Evolutionary conservation across 2,329 filamentous ascomycete genomes (phyloP).

Genomic region (Gaeumannomyces tritici): DNA sequence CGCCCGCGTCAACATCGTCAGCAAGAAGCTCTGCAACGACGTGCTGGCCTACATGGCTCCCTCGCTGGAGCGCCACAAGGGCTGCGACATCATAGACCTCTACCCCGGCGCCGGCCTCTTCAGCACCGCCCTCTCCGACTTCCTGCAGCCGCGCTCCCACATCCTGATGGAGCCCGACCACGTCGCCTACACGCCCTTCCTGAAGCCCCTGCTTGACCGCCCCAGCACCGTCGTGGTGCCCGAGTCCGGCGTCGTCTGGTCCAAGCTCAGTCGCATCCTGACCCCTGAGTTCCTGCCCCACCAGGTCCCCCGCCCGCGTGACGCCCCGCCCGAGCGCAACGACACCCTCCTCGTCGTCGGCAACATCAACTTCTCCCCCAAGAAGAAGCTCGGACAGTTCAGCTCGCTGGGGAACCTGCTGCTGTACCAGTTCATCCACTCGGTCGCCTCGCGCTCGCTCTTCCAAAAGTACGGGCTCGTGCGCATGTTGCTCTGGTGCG

Average conservation of each 20-base stretch:
- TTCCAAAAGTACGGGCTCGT: conserved; percentile 73
- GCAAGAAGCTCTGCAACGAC: conserved; percentile 51
- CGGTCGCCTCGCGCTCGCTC: conserved; percentile 46
- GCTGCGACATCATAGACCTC: conserved; percentile 80
- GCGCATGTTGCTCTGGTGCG: conserved; percentile 67
- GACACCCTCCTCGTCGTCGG: conserved; percentile 64
- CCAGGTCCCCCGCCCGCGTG: conserved; percentile 33
- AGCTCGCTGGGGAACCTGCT: conserved; percentile 48
- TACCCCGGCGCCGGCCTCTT: conserved; percentile 74
- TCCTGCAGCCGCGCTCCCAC: conserved; percentile 71
- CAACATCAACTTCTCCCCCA: conserved; percentile 50
- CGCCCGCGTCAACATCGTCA: conserved; percentile 42
- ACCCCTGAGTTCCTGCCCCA: conserved; percentile 39
- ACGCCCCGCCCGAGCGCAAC: conserved; percentile 44
- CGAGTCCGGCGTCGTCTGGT: conserved; percentile 50
- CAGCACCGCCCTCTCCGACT: conserved; percentile 65
- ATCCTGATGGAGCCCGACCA: conserved; percentile 68
- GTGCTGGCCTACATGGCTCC: conserved; percentile 59
- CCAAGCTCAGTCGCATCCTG: conserved; percentile 46
- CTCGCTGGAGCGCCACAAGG: conserved; percentile 58
- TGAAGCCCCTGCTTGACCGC: conserved; percentile 45
- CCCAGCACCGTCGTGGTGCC: conserved; percentile 40
- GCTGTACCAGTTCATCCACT: conserved; percentile 50
- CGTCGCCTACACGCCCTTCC: conserved; percentile 47
- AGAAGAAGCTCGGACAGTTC: conserved; percentile 38